Conservation (phyloP, 2,329 filamentous ascomycete species). For the Penicillium sp. region DNA sequence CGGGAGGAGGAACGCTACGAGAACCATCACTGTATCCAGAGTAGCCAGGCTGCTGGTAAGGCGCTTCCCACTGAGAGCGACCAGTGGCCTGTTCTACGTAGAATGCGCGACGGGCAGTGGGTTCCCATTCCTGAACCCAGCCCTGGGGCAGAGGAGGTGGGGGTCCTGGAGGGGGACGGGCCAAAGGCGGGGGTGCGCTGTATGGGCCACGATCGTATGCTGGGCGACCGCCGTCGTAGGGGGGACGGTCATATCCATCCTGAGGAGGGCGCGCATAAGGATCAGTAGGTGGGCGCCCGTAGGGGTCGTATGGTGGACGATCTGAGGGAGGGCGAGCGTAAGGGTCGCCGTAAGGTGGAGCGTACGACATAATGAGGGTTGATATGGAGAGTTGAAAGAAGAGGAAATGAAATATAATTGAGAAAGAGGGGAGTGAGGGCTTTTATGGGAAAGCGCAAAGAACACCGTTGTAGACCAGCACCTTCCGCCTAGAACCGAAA, state of each 20-base stretch:
- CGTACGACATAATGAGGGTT: constrained; percentile 22
- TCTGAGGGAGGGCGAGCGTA: constrained; percentile 25
- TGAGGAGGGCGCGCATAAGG: constrained; percentile 13
- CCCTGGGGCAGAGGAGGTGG: constrained; percentile 57
- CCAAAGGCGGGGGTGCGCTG: constrained; percentile 27
- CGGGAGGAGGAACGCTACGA: constrained; percentile 25
- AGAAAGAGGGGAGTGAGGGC: not conserved
- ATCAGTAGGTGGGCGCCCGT: constrained; percentile 9
- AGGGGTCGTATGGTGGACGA: constrained; percentile 13
- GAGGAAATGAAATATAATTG: not conserved
- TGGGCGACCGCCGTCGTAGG: constrained; percentile 30
- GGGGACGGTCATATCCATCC: constrained; percentile 13
- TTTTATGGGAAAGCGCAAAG: constrained; percentile 14
- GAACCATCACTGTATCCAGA: constrained; percentile 23
- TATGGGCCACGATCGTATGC: constrained; percentile 28
- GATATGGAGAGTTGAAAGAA: not conserved
- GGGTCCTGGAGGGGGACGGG: constrained; percentile 37
- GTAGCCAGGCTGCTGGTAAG: constrained; percentile 32
- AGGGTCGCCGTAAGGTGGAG: constrained; percentile 16
- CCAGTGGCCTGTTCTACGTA: constrained; percentile 63
- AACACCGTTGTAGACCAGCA: constrained; percentile 7
- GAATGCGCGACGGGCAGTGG: constrained; percentile 60
- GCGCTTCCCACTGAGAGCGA: constrained; percentile 63
- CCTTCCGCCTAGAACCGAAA: constrained; percentile 14
- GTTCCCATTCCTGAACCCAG: constrained; percentile 64